phyloP scores from a whole-genome alignment of 108 stramenopile species.

The Schizochytrium sp. region DNA sequence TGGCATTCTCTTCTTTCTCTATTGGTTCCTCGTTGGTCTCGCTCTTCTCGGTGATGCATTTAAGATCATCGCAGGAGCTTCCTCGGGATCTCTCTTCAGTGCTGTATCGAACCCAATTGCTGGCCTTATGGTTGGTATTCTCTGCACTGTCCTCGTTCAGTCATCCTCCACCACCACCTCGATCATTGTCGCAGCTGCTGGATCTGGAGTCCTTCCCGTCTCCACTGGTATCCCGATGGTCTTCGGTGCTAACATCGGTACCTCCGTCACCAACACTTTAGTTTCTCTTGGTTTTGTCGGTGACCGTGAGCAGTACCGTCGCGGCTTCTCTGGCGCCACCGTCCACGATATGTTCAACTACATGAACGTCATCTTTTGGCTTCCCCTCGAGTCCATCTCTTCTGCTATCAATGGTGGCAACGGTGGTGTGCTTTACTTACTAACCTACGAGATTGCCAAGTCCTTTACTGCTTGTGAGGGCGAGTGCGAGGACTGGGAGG shows the following conservation, averaged over 20 bases:
- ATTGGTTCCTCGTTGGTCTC: conserved; percentile 87
- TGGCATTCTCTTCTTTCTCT: conserved; percentile 83
- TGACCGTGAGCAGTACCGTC: conserved; percentile 85
- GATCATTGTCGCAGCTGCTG: conserved; percentile 85
- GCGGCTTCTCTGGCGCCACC: conserved; percentile 89
- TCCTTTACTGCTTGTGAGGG: conserved; percentile 63
- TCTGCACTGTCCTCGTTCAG: conserved; percentile 87
- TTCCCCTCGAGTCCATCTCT: conserved; percentile 82
- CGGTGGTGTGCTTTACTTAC: conserved; percentile 74
- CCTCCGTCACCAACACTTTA: no score
- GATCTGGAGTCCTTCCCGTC: conserved; percentile 78
- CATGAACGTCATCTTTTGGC: conserved; percentile 80
- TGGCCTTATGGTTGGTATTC: conserved; percentile 84
- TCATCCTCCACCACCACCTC: conserved; percentile 88
- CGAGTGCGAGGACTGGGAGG: conserved; percentile 76
- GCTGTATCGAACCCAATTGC: conserved; percentile 89
- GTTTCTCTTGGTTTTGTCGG: conserved; percentile 88
- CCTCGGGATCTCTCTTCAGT: conserved; percentile 82
- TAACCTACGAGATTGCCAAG: no score
- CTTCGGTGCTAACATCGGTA: no score
- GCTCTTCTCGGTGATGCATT: conserved; percentile 83
- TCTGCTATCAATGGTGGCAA: background rate
- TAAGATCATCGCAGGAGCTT: conserved; percentile 85
- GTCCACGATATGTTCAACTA: conserved; percentile 93
- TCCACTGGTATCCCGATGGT: conserved; percentile 74